Base-by-base conservation (phyloP, 306 rosid species). In the Pyrus communis region DNA sequence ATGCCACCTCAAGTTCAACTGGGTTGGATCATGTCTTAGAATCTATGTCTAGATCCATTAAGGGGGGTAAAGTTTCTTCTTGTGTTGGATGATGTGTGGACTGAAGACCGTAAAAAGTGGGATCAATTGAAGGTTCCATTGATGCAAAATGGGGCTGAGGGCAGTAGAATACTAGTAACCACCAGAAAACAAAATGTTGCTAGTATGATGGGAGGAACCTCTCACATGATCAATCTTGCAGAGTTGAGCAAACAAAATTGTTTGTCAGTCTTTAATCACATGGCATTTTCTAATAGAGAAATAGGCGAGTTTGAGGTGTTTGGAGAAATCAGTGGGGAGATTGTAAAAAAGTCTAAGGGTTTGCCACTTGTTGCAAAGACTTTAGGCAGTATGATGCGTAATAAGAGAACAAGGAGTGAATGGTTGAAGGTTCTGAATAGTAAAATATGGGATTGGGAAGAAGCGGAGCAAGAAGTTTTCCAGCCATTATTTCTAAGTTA, bases 51-150 rank as follows among this genome's bases (percentile, higher is more conserved):
- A 12, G 14, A 9, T 51, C 40, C 4, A 5, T 68, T 38, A 3
- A 10, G 3, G 75, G 75, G n/a, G 2, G 25, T 28, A 17, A 77
- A 19, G 49, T 77, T 67, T 21, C 49, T 77, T 4, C 69, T 77
- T 22, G 80, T 69, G 27, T 58, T 77, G 25, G 80, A 77, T 28
- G 80, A 77, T 65, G 80, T 77, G 4, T 77, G 75, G 80, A 23
- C 27, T 7, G 49, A 57, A 27, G 38, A 31, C 17, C 11, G 11
- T 33, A 21, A 11, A 11, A 76, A 65, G 13, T 77, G 81, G 68
- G 13, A 58, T 8, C 30, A 9, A 58, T 17, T 77, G 1, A 18
- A 43, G 23, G 3, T 38, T 22, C 22, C 43, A 45, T 38, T 69
- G 7, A 18, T 21, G 15, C 5, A 12, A 38, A 38, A 38, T 2